Evolutionary conservation across 768 basidiomycete genomes (phyloP), one percentile per base, ranked within the genome.

Genomic region (Pleurotus sapidus): DNA sequence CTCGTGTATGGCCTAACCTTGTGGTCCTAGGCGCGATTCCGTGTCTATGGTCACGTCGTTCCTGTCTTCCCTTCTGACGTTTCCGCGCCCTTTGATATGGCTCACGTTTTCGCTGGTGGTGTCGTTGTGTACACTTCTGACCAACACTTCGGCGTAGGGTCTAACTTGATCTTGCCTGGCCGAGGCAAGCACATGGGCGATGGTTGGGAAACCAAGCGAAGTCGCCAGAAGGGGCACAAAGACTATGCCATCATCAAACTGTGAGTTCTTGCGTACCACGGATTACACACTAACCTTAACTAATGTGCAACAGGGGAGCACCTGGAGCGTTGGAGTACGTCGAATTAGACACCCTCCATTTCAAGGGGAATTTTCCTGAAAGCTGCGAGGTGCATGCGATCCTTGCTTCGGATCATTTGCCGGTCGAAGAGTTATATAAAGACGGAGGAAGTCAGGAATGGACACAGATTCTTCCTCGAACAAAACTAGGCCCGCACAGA

Each of bases 151-250:
- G 95, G 95, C 18, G 83, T 90, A 8, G 96, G 95, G 3, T 82
- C 87, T 3, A 98, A 99, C 70, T 74, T 99, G 59, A 84, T 98
- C 47, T 76, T 97, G 39, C 95, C 96, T 1, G 96, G 96, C 25
- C 74, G 95, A 70, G 61, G 92, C 24, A 87, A 86, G 67, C 89
- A 96, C 65, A 99, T 99, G 94, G 87, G 95, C 4, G 95, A 97
- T 67, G 97, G 97, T 3, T 99, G 97, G 97, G 97, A 99, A 73
- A 98, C 96, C 3, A 93, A 90, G 68, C 80, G 97, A 59, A 95
- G 90, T 65, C 80, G 92, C 54, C 77, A 74, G 43, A 80, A 81
- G 55, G 93, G 81, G 39, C 94, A 95, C 71, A 91, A 85, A 47
- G 95, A 98, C 64, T 98, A 93, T 91, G 91, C 83, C 4, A 81